Percentiles rank a stretch among this genome's conserved stretches.
Conservation (phyloP, 2,329 filamentous ascomycete species). For the Penicillium sp. region DNA sequence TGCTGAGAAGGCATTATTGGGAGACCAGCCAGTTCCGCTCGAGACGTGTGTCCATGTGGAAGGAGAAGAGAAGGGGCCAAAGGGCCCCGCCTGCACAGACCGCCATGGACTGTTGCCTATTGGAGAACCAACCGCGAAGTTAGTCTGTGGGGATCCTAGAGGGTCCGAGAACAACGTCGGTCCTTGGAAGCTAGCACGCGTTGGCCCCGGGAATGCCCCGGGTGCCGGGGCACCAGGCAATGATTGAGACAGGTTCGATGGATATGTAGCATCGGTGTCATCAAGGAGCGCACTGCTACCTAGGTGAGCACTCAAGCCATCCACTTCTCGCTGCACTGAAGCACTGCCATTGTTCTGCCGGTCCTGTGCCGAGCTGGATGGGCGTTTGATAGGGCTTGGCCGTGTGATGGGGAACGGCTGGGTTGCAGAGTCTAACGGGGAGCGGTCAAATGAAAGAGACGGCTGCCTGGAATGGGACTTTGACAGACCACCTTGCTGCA, state of each 20-base stretch:
- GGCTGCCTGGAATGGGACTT: slow-evolving; percentile 71
- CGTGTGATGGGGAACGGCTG: slow-evolving; percentile 72
- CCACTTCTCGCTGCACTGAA: slow-evolving; percentile 57
- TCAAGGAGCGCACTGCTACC: slow-evolving; percentile 86
- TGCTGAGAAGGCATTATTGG: slow-evolving; percentile 49
- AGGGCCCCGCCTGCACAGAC: slow-evolving; percentile 31
- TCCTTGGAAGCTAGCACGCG: slow-evolving; percentile 44
- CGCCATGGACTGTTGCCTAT: slow-evolving; percentile 33
- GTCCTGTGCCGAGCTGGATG: slow-evolving; percentile 66
- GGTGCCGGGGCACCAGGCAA: slow-evolving; percentile 55
- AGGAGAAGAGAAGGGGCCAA: slow-evolving; percentile 40
- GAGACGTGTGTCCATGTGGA: slow-evolving; percentile 40
- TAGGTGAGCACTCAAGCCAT: slow-evolving; percentile 73
- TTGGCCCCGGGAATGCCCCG: slow-evolving; percentile 44
- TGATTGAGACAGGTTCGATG: slow-evolving; percentile 45
- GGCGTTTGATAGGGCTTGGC: slow-evolving; percentile 83
- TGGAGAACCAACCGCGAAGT: slow-evolving; percentile 33
- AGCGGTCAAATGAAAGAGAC: slow-evolving; percentile 62
- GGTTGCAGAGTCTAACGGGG: slow-evolving; percentile 57
- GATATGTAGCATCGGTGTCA: slow-evolving; percentile 68
- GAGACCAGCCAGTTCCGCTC: slow-evolving; percentile 48
- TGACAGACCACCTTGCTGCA: slow-evolving; percentile 41
- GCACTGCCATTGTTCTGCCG: slow-evolving; percentile 42
- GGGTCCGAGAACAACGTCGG: slow-evolving; percentile 45
- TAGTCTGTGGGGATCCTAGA: slow-evolving; percentile 36